Evolutionary conservation across 2,329 filamentous ascomycete species (phyloP).

Genomic region (Arthrobotrys musiformis): DNA sequence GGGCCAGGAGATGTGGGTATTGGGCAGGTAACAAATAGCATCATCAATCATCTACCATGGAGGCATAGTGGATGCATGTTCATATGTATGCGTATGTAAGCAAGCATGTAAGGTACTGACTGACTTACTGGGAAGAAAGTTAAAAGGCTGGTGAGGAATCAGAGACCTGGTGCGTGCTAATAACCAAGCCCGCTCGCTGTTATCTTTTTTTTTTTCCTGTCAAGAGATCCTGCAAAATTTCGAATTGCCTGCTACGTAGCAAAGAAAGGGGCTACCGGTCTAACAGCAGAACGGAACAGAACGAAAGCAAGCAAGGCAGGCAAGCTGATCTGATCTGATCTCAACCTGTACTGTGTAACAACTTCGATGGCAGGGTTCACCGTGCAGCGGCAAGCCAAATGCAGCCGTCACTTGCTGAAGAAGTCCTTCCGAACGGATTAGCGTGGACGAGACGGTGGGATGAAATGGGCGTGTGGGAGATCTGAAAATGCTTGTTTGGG

Average conservation of each 20-base stretch:
- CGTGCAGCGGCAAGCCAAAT: conserved; percentile 30
- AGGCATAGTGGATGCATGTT: conserved; percentile 2
- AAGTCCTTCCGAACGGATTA: conserved; percentile 54
- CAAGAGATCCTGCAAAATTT: background rate
- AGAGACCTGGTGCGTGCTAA: background rate
- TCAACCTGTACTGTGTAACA: conserved; percentile 41
- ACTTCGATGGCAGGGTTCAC: conserved; percentile 33
- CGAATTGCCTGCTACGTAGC: background rate
- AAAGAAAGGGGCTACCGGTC: background rate
- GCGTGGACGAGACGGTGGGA: conserved; percentile 42
- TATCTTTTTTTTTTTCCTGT: background rate
- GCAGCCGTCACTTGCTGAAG: conserved; percentile 40
- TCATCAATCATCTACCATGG: background rate
- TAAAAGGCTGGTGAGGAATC: background rate
- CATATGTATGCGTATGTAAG: background rate
- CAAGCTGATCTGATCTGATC: too few species aligned
- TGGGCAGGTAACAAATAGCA: conserved; percentile 8
- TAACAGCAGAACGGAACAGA: background rate
- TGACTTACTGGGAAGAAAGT: background rate
- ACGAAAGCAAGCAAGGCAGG: conserved; percentile 10
- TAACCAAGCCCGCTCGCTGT: background rate
- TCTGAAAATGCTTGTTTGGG: conserved; percentile 45
- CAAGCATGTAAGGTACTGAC: background rate
- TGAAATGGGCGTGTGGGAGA: conserved; percentile 30
- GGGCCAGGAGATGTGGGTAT: conserved; percentile 11